Evolutionary conservation across 805 yeast species (phyloP), one percentile per base, ranked within the genome.

Genomic region (Kodamaea hsintzibuensis): DNA sequence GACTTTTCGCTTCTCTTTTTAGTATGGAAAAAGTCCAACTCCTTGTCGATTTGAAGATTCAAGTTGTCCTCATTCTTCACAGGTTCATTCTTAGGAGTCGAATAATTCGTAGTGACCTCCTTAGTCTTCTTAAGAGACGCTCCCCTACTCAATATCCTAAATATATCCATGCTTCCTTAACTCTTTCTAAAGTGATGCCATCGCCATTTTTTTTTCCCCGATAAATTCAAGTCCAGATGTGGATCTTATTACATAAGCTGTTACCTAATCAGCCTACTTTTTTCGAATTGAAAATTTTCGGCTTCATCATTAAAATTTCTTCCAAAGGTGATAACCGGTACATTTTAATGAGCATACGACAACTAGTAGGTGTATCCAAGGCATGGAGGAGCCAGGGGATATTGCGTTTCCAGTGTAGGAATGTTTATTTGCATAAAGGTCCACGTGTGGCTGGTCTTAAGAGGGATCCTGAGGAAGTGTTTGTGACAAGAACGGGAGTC

Each of bases 71-170:
- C 73, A 54, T 76, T 77, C 62, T 58, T 16, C 63, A 50, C 44
- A 60, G 63, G 42, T 58, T 55, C 47, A 13, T 58, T 58, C 35
- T 57, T 47, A 1, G 71, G 73, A 39, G 68, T 61, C 7, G 80
- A 60, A 54, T 71, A 79, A 58, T 79, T 83, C 0, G 79, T 66
- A 8, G 76, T 61, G 1, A 69, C 74, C 30, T 69, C 72, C 55
- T 80, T 83, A 19, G 81, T 72, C 67, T 84, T 83, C 65, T 84
- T 85, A 50, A 93, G 74, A 10, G 85, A 79, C 0, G 98, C 96
- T 18, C 98, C 98, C 64, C 98, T 77, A 0, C 91, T 78, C 38
- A 93, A 79, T 2, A 95, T 85, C 62, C 89, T 79, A 69, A 93
- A 95, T 56, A 93, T 87, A 74, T 93, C 99, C 97, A 91, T 91